A percentile compares a stretch with the other conserved stretches of the same genome.
Evolutionary conservation across 192 early-diverging fungal genomes (phyloP).

Genomic region (Linnemannia zychae): DNA sequence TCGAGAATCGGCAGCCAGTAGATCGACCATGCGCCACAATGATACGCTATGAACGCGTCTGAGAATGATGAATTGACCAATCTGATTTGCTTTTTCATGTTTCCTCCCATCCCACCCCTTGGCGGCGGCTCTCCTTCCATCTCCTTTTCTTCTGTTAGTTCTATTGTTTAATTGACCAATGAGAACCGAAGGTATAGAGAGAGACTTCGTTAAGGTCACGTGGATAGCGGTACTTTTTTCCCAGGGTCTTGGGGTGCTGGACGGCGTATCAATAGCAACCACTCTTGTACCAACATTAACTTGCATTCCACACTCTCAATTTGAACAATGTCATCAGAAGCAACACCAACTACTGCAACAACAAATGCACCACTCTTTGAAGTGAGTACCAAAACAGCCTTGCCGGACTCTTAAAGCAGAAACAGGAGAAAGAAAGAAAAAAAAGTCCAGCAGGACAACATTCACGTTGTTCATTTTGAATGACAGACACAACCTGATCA

Average conservation of each 20-base stretch:
- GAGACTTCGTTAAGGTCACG: not conserved
- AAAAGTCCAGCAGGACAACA: not conserved
- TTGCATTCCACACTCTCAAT: not conserved
- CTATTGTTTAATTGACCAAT: not conserved
- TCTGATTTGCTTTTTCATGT: conserved; percentile 8
- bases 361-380: conserved; percentile 31
- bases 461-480: not conserved
- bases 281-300: not conserved
- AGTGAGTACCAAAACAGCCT: not conserved
- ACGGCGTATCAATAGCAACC: too few relatives aligned
- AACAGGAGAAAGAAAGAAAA: not conserved
- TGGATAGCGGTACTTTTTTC: not conserved
- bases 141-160: not conserved
- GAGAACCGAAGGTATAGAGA: not conserved
- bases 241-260: not conserved
- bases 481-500: not conserved
- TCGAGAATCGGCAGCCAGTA: conserved; percentile 1
- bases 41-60: conserved; percentile 9
- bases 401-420: not conserved
- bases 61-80: not conserved
- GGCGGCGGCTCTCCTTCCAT: not conserved
- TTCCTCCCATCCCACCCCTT: not conserved
- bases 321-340: not conserved
- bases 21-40: conserved; percentile 8
- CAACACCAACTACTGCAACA: not conserved